Evolutionary conservation across 352 stramenopile species (phyloP).

Genomic region (Globisporangium emineosum): DNA sequence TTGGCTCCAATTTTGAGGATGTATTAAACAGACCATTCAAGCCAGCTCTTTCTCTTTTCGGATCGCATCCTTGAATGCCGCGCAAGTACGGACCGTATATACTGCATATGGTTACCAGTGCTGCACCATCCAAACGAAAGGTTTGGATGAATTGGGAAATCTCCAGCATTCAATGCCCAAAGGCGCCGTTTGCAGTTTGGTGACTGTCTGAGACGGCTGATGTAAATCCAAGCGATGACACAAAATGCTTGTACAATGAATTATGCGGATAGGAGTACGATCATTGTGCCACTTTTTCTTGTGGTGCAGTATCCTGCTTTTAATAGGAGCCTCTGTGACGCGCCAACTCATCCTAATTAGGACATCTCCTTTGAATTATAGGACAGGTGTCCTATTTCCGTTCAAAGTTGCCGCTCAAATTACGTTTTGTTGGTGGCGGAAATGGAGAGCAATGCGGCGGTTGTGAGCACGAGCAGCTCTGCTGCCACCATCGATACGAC

Average conservation of each 20-base stretch:
- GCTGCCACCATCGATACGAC: not conserved
- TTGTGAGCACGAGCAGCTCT: too few species aligned
- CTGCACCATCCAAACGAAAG: not conserved
- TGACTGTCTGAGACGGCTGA: not conserved
- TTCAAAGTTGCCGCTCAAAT: not conserved
- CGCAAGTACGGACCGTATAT: not conserved
- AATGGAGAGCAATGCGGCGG: too few species aligned
- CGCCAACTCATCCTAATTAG: not conserved
- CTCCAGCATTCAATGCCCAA: too few species aligned
- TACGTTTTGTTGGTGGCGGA: not conserved
- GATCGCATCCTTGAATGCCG: not conserved
- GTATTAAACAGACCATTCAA: too few species aligned
- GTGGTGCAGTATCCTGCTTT: not conserved
- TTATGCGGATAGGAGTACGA: not conserved
- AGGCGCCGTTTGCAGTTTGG: too few species aligned
- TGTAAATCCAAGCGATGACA: not conserved
- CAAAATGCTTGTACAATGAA: not conserved
- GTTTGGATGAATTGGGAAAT: not conserved
- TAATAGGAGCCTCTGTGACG: constrained; percentile 2
- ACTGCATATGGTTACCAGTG: not conserved
- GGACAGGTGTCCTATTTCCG: not conserved
- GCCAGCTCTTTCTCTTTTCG: not conserved
- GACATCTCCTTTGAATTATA: not conserved
- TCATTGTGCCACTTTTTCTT: not conserved
- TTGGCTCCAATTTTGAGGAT: too few species aligned